Conservation (phyloP, 768 basidiomycete species). For the Neoboletus subvelutipes region DNA sequence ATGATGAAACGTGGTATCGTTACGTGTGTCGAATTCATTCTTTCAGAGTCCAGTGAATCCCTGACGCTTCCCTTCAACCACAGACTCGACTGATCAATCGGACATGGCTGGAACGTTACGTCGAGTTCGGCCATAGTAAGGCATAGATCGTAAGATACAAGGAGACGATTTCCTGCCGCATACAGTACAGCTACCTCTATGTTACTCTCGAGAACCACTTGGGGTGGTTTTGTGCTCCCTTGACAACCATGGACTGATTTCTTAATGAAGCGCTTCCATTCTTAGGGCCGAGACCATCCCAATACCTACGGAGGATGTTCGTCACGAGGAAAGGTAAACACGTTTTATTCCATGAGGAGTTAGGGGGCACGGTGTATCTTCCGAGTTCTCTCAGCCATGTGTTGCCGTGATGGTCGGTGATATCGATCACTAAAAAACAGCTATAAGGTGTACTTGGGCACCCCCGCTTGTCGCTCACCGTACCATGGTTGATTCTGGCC, state of each 20-base stretch:
- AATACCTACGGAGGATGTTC: neutral
- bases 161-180: neutral
- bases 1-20: constrained; percentile 37
- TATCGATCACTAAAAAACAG: neutral
- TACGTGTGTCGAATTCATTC: constrained; percentile 20
- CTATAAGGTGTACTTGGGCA: neutral
- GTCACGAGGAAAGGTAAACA: constrained; percentile 1
- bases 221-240: neutral
- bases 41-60: neutral
- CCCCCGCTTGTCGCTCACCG: neutral
- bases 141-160: neutral
- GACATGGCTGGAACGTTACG: constrained; percentile 29
- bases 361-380: neutral
- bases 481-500: constrained; percentile 7
- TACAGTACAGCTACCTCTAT: neutral
- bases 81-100: constrained; percentile 21
- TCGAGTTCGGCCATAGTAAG: constrained; percentile 20
- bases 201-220: neutral
- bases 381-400: neutral
- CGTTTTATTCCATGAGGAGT: constrained; percentile 9
- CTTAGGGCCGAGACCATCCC: neutral
- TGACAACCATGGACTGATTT: neutral
- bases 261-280: constrained; percentile 1
- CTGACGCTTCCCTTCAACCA: neutral
- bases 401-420: constrained; percentile 1